These are phyloP conservation scores for Whalleya microplaca DNA, from an alignment of 2,329 filamentous ascomycete genomes.

Conservation along the genomic window DNA sequence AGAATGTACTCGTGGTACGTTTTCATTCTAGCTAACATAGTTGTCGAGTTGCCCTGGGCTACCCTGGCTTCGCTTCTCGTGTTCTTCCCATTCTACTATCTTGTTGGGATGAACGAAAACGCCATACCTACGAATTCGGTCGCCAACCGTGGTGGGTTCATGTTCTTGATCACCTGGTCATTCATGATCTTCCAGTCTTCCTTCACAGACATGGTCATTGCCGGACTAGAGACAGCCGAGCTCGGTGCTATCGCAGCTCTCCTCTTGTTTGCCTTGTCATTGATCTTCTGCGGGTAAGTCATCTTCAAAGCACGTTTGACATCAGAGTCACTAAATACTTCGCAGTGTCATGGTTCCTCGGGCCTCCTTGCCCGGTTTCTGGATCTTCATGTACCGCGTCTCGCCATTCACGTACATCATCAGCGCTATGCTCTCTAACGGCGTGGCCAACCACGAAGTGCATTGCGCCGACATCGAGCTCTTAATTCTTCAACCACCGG, in stretches of 20 bases:
- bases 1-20: constrained; percentile 77
- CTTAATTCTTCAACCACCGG: constrained; percentile 65
- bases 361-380: constrained; percentile 69
- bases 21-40: constrained; percentile 72
- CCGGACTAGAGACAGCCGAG: constrained; percentile 69
- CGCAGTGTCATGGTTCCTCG: constrained; percentile 45
- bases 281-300: constrained; percentile 57
- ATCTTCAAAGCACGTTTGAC: too few species aligned
- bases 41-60: constrained; percentile 76
- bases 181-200: constrained; percentile 74
- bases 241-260: constrained; percentile 67
- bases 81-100: constrained; percentile 71
- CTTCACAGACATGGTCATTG: constrained; percentile 75
- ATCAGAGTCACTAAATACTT: neutral
- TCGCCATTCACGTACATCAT: constrained; percentile 85
- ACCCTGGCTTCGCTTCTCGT: constrained; percentile 65
- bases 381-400: constrained; percentile 83
- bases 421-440: constrained; percentile 70
- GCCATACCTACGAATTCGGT: constrained; percentile 43
- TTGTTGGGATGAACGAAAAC: constrained; percentile 52
- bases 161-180: constrained; percentile 66
- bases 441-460: constrained; percentile 68
- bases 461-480: constrained; percentile 72
- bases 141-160: constrained; percentile 62
- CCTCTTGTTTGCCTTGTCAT: constrained; percentile 61